These are phyloP conservation scores for Solioccasus polychromus DNA, from an alignment of 768 basidiomycete species.

Conservation along the genomic window DNA sequence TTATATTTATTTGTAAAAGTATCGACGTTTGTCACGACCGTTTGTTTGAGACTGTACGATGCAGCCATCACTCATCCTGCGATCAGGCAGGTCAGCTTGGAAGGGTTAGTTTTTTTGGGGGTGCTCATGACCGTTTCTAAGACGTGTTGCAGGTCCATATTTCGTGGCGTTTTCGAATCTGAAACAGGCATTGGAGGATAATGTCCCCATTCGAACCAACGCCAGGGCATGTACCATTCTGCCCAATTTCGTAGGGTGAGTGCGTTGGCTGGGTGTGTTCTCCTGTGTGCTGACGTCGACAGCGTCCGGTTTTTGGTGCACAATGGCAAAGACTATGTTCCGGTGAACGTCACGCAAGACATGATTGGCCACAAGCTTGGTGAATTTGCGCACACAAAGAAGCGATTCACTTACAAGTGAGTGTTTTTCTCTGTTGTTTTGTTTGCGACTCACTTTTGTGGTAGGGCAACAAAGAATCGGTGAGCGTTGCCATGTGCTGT, in stretches of 20 bases:
- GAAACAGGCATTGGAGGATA: conserved; percentile 73
- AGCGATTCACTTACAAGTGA: conserved; percentile 82
- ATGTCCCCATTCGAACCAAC: conserved; percentile 84
- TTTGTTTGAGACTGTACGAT: conserved; percentile 44
- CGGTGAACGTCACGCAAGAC: conserved; percentile 86
- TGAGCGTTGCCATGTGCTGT: conserved; percentile 4
- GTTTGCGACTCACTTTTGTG: background rate
- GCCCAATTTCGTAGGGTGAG: conserved; percentile 94
- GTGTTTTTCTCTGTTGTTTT: conserved; percentile 30
- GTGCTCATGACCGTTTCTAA: background rate
- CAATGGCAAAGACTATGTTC: conserved; percentile 88
- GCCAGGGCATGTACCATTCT: conserved; percentile 90
- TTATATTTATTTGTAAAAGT: no score
- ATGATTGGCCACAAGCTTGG: conserved; percentile 99
- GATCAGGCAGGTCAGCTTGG: conserved; percentile 79
- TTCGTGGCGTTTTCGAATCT: conserved; percentile 93
- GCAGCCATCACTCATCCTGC: conserved; percentile 58
- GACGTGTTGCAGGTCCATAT: conserved; percentile 66
- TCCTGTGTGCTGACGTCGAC: background rate
- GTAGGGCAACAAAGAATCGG: conserved; percentile 42
- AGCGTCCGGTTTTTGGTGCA: conserved; percentile 91
- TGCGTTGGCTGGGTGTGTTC: background rate
- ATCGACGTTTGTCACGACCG: no score
- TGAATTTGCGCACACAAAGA: conserved; percentile 90
- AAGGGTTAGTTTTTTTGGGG: conserved; percentile 49